Percentiles rank a stretch among this genome's conserved stretches.
Evolutionary conservation across 495 filamentous ascomycete genomes (phyloP).

Genomic region (Xylaria scruposa): DNA sequence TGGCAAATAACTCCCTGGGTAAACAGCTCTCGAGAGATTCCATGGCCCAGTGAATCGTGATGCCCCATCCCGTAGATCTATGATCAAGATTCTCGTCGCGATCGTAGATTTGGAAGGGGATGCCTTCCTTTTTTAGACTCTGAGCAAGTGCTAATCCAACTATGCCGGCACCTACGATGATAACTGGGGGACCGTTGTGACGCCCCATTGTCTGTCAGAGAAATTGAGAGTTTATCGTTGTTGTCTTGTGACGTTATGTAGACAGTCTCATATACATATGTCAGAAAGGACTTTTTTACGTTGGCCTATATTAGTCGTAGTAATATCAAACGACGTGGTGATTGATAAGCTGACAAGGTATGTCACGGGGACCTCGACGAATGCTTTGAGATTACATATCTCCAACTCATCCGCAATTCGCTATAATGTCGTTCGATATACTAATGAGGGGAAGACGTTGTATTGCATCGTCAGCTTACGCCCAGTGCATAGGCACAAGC

Average conservation of each 20-base stretch:
- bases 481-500: neutral
- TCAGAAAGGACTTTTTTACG: neutral
- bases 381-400: neutral
- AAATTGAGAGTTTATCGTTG: neutral
- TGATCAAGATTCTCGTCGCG: slow-evolving; percentile 53
- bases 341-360: neutral
- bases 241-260: neutral
- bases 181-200: neutral
- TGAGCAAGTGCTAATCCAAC: slow-evolving; percentile 3
- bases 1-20: slow-evolving; percentile 29
- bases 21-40: slow-evolving; percentile 53
- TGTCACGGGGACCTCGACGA: neutral
- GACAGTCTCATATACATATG: neutral
- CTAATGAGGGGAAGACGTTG: neutral
- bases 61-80: slow-evolving; percentile 62
- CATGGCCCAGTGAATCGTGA: slow-evolving; percentile 64
- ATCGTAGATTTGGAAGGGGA: slow-evolving; percentile 49
- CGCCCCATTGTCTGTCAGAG: neutral
- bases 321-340: neutral
- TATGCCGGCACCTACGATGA: slow-evolving; percentile 1
- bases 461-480: slow-evolving; percentile 6
- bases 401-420: neutral
- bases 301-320: neutral
- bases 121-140: neutral
- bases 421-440: neutral